Evolutionary conservation across 495 filamentous ascomycete species (phyloP), one percentile per base, ranked within the genome.

Genomic region (Xylaria telfairii): DNA sequence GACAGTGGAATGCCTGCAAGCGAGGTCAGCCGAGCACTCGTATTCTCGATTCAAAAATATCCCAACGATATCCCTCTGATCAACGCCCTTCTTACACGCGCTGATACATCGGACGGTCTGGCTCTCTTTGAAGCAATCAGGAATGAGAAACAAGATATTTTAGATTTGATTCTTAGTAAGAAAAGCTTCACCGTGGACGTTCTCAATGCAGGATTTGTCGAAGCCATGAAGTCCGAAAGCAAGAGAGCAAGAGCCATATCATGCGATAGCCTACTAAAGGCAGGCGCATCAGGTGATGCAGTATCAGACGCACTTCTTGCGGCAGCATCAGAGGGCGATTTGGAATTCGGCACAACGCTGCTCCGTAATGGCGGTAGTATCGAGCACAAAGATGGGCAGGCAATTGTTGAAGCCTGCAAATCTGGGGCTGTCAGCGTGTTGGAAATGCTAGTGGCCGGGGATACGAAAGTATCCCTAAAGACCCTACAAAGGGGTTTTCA

Each of bases 371-470:
- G 84, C 0, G 83, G 82, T 6, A 81, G 77, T 30, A 75, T 83
- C 5, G 81, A 85, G 42, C 79, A 84, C 46, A 78, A 79, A n/a
- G 77, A 81, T 5, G 84, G 83, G 17, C 81, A 84, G 65, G 82
- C 83, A 2, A 73, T 86, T 19, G 73, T 86, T 8, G 81, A 83
- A 63, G 83, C 84, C 15, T 85, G 79, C 51, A 75, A 77, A 7
- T 73, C 80, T 1, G 83, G 83, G 0, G 74, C 79, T 7, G 69
- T 77, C 1, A 78, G 78, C 0, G 82, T 86, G 24, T 53, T 86
- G 30, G 57, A 71, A 30, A 82, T 84, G 79, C 62, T 86, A n/a
- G 67, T 86, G 13, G 69, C 71, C 9, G 71, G 75, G 3, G 72
- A 79, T 34, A 76, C 65, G 3, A 71, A 74, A 37, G 74, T 81